Evolutionary conservation across 805 yeast genomes (phyloP), one percentile per base, ranked within the genome.

Genomic region (Soucietia sequanensis): DNA sequence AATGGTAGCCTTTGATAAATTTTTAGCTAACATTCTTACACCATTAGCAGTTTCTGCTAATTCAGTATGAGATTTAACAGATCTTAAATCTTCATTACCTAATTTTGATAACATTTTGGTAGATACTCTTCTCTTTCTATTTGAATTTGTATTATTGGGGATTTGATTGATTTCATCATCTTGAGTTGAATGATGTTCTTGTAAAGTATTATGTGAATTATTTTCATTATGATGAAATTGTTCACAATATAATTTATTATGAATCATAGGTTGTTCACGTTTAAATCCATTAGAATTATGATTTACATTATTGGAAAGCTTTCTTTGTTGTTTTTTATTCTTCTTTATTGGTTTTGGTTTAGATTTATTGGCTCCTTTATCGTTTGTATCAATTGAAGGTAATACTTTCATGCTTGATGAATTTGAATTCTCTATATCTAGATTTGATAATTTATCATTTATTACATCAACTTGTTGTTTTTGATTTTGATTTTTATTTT

Each of bases 1-100:
- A 18, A 88, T 79, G 4, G 84, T 81, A 3, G 90, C 85, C 44
- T 78, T 77, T 34, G 79, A 71, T 24, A 85, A 60, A 54, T 82
- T 82, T 42, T 79, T 80, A n/a, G 86, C 83, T 39, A 85, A 65
- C 65, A 80, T 71, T 30, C 93, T 69, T 5, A 85, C 90, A 3
- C 88, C 89, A 53, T 84, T 83, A 4, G 89, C 93, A 6, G 91
- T 82, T 42, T 84, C 82, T 2, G 89, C 86, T 46, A 84, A 62
- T 49, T 83, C 84, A 6, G 85, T 80, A 58, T 85, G 93, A 1
- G 87, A 78, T 36, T 72, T 72, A 23, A 79, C 84, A 2, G 75
- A 65, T 38, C 72, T 68, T 33, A 81, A 56, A 30, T 75, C 76
- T 24, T 65, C 75, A 16, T 44, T 42, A 34, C 53, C 50, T 30